Evolutionary conservation across 2,329 filamentous ascomycete species (phyloP), one percentile per base, ranked within the genome.

Genomic region (Beauveria asiatica): DNA sequence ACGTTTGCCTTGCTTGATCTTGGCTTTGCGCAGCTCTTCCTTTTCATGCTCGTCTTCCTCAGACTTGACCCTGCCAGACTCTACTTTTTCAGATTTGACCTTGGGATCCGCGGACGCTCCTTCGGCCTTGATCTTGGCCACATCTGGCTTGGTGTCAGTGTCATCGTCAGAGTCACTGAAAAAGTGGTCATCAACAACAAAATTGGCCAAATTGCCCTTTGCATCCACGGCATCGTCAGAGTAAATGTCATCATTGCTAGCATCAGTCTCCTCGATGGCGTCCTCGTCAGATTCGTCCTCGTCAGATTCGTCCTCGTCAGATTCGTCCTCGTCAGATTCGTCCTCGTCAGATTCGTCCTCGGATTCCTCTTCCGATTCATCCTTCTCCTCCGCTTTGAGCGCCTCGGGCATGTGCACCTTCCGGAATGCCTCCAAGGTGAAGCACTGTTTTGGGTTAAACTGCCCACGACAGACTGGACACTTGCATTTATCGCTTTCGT

Each of bases 401-500:
- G 74, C 68, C 56, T 86, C 79, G 11, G 84, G 83, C 73, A 86
- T 84, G 68, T 93, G 82, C 1, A 89, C 83, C 65, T 85, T 85
- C 67, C 85, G 86, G 75, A 96, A 96, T 8, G 84, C 80, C 6
- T 81, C 76, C 67, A 87, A 87, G 62, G 90, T 88, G 61, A 92
- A 92, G 64, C 92, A 82, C 61, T 86, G 86, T 60, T 82, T 81
- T 5, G 84, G 78, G 57, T 89, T 81, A 46, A 94, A 80, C 3
- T 74, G 72, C 2, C 83, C 83, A 60, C 91, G 85, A 68, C 92
- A 96, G 58, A 87, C 81, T 5, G 90, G 90, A 70, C 92, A 97
- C 69, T 82, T 87, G 42, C 83, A 77, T 60, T 76, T 75, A 49
- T 70, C 71, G 25, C 71, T 74, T 59, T 89, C 86, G 39, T 85